phyloP scores from a whole-genome alignment of 495 filamentous ascomycete genomes.

The Choiromyces venosus region DNA sequence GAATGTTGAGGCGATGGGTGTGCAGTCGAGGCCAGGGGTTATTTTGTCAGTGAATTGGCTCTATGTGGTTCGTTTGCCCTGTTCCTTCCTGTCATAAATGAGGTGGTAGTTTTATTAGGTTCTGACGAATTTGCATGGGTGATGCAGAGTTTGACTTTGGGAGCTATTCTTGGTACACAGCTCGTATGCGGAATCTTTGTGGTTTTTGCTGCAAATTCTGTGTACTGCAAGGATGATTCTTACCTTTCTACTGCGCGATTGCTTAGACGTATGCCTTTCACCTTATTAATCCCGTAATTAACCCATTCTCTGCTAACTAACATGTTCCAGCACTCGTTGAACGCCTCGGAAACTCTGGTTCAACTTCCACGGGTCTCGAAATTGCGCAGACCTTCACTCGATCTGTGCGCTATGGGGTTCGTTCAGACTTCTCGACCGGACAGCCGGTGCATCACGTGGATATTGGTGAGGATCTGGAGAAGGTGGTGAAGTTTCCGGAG shows the following conservation, averaged over 20 bases:
- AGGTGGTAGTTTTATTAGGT: not conserved
- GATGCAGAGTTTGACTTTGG: conserved; percentile 24
- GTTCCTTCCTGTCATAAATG: not conserved
- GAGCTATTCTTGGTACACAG: conserved; percentile 29
- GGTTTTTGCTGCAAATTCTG: conserved; percentile 31
- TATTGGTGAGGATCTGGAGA: conserved; percentile 32
- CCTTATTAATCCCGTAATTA: too few relatives aligned
- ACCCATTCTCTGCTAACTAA: not conserved
- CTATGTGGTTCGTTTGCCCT: conserved; percentile 16
- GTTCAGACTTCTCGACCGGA: not conserved
- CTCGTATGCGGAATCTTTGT: conserved; percentile 29
- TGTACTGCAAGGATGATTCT: conserved; percentile 41
- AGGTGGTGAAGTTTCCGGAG: conserved; percentile 24
- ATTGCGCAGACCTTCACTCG: conserved; percentile 27
- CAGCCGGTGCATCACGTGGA: conserved; percentile 33
- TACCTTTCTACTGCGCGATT: conserved; percentile 37
- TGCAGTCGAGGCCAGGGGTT: conserved; percentile 33
- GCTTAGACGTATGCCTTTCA: conserved; percentile 30
- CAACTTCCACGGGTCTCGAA: conserved; percentile 26
- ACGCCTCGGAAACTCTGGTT: conserved; percentile 34
- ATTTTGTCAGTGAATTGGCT: conserved; percentile 36
- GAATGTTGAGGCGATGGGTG: conserved; percentile 11
- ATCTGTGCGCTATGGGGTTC: conserved; percentile 32
- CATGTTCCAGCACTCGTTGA: conserved; percentile 34
- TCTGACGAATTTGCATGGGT: not conserved